Evolutionary conservation across 345 rosid genomes (phyloP).

Genomic region (Rhodamnia rubescens): DNA sequence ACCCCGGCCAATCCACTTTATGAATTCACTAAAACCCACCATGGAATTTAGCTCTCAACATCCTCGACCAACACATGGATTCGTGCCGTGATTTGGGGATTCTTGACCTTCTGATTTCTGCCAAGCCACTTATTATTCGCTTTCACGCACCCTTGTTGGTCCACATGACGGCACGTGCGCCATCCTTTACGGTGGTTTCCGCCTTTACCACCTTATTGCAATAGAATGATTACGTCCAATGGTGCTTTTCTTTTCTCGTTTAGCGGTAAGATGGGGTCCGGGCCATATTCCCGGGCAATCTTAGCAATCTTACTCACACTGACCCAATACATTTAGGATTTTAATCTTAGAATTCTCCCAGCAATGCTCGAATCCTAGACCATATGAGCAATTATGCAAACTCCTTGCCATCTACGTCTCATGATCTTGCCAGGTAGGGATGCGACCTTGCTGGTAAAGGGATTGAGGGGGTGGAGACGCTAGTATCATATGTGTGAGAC

Average conservation of each 20-base stretch:
- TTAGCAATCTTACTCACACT: background rate
- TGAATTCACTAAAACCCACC: background rate
- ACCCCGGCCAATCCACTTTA: background rate
- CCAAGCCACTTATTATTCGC: background rate
- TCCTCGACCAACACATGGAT: slow-evolving; percentile 5
- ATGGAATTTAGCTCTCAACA: background rate
- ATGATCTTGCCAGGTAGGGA: no score
- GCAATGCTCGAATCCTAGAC: background rate
- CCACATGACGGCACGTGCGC: slow-evolving; percentile 18
- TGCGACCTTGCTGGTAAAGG: no score
- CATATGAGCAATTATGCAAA: background rate
- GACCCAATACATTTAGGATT: background rate
- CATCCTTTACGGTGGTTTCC: background rate
- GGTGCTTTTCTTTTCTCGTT: background rate
- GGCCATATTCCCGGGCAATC: background rate
- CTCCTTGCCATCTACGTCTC: background rate
- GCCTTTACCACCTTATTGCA: background rate
- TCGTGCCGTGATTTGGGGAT: slow-evolving; percentile 9
- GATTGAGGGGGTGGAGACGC: no score
- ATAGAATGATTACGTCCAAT: background rate
- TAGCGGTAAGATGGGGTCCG: background rate
- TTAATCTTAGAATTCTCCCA: background rate
- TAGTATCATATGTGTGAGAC: no score
- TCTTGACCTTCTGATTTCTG: background rate
- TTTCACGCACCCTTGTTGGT: background rate